phyloP scores from a whole-genome alignment of 495 filamentous ascomycete species.

The Penicillium cataractarum region DNA sequence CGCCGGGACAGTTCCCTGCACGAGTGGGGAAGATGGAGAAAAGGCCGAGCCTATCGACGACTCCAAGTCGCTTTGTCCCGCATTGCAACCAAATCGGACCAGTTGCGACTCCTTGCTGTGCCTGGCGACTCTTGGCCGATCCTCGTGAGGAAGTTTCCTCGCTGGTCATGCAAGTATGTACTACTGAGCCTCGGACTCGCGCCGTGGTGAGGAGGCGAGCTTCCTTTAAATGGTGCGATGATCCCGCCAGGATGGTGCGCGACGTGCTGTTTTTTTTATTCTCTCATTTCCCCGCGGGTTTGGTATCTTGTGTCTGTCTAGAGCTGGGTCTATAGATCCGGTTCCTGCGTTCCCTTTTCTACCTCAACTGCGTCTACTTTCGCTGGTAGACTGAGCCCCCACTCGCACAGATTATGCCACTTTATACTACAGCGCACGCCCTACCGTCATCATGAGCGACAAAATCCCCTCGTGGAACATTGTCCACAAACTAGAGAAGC shows the following conservation, averaged over 20 bases:
- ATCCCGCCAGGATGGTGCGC: slow-evolving; percentile 4
- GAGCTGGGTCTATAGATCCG: not conserved
- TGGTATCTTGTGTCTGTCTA: not conserved
- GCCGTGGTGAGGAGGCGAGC: not conserved
- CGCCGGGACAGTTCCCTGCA: not conserved
- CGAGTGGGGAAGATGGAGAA: slow-evolving; percentile 5
- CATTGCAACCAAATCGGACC: slow-evolving; percentile 19
- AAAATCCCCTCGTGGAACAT: slow-evolving; percentile 59
- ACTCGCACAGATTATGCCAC: not conserved
- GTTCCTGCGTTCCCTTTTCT: not conserved
- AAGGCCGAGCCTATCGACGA: not conserved
- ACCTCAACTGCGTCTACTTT: not conserved
- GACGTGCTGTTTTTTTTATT: not conserved
- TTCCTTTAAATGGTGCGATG: slow-evolving; percentile 12
- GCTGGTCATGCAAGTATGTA: not conserved
- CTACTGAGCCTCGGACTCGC: slow-evolving; percentile 17
- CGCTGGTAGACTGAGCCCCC: too few species aligned
- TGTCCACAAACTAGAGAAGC: slow-evolving; percentile 64
- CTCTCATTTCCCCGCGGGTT: slow-evolving; percentile 12
- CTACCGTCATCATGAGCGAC: slow-evolving; percentile 43
- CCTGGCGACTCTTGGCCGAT: slow-evolving; percentile 21
- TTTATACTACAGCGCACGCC: not conserved
- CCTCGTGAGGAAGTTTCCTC: slow-evolving; percentile 23
- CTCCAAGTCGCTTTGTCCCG: not conserved
- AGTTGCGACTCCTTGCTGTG: slow-evolving; percentile 14